Evolutionary conservation across 768 basidiomycete species (phyloP), one percentile per base, ranked within the genome.

Genomic region (Russula foetens): DNA sequence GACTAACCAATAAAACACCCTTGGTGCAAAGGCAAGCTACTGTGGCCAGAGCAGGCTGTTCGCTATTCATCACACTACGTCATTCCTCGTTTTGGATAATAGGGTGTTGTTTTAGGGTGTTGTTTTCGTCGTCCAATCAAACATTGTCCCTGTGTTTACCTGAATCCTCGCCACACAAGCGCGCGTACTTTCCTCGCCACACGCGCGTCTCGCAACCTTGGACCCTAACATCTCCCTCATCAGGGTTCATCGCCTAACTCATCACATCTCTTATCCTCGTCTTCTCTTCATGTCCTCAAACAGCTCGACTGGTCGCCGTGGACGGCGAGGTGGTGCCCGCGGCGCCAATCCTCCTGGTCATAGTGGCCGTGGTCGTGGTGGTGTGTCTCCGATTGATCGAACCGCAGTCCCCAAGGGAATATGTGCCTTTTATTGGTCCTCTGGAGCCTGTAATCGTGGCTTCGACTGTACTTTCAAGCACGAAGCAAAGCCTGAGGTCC

Each of bases 391-490:
- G 29, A 28, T 45, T 14, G 64, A 60, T 14, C 45, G 44, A 35
- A 15, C 45, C 24, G n/a, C 41, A 38, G 48, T 59, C 17, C 71
- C 72, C 2, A 59, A 57, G 19, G 68, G 68, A n/a, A 50, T 67
- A 3, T 73, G 72, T 58, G 41, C 56, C 5, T 69, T 68, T 41
- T 74, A 55, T 60, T 74, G 70, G 70, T 59, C 66, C 2, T 61
- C 62, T 33, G 73, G 73, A 43, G 47, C 56, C 7, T 74, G 73
- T 45, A 44, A 59, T 33, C 65, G 60, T 1, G 48, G 54, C 7
- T 71, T 71, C 39, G 69, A 69, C n/a, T 74, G 73, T 56, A 62
- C 56, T 1, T 72, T 62, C 58, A 62, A 58, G 56, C 73, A 74
- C 50, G 45, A 64, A 28, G 52, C 53, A 45, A 67, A 57, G 23